Percentiles rank a stretch among this genome's conserved stretches.
These are phyloP conservation scores for Aquilaria sinensis DNA, from an alignment of 345 rosid genomes.

Conservation along the genomic window DNA sequence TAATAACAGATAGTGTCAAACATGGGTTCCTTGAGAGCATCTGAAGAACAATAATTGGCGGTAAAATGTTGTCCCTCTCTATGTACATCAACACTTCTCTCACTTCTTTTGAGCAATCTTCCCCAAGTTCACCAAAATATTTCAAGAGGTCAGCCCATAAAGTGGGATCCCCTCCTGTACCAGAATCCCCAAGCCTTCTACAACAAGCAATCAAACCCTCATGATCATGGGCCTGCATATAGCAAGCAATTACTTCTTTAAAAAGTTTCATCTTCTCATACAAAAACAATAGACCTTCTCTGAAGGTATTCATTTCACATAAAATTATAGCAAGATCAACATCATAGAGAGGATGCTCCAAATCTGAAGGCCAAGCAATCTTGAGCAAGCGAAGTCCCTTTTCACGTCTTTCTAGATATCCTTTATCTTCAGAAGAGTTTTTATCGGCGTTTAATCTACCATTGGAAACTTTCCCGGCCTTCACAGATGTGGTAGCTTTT, in stretches of 20 bases:
- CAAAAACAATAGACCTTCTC: constrained; percentile 76
- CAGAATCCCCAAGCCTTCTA: constrained; percentile 90
- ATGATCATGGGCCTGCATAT: constrained; percentile 95
- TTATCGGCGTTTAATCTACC: constrained; percentile 36
- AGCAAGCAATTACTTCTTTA: constrained; percentile 97
- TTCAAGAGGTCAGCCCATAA: constrained; percentile 99
- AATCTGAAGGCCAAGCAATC: constrained; percentile 76
- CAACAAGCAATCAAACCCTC: constrained; percentile 94
- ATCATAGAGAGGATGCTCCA: constrained; percentile 90
- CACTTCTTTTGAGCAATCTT: constrained; percentile 96
- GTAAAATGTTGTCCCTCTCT: constrained; percentile 91
- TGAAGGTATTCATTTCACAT: constrained; percentile 91
- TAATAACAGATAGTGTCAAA: constrained; percentile 92
- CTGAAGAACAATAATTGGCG: constrained; percentile 96
- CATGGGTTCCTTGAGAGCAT: constrained; percentile 85
- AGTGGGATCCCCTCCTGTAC: constrained; percentile 87
- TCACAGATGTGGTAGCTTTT: constrained; percentile 30
- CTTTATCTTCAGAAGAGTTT: constrained; percentile 33
- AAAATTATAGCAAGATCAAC: constrained; percentile 95
- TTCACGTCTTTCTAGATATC: constrained; percentile 47
- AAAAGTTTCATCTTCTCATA: constrained; percentile 96
- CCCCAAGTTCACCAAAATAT: constrained; percentile 97
- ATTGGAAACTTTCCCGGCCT: constrained; percentile 29
- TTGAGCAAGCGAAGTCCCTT: constrained; percentile 76
- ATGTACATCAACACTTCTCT: constrained; percentile 85